These are phyloP conservation scores for Thoreauomyces humboldtii DNA, from an alignment of 192 early-diverging fungal species.

Conservation along the genomic window DNA sequence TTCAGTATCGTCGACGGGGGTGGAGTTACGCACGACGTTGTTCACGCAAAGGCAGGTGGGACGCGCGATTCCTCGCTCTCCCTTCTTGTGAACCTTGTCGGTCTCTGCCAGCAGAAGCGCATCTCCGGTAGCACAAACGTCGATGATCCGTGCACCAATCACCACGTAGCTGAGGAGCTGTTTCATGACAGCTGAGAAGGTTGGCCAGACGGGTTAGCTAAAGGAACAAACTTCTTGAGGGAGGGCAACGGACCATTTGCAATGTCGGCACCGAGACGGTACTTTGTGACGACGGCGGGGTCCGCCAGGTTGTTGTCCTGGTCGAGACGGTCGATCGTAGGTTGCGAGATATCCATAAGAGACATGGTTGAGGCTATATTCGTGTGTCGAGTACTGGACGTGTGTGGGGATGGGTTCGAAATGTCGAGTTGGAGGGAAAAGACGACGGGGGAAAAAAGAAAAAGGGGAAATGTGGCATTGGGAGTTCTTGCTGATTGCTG, in stretches of 20 bases:
- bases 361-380: slow-evolving; percentile 15
- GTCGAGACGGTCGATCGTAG: slow-evolving; percentile 20
- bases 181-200: slow-evolving; percentile 34
- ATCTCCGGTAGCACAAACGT: slow-evolving; percentile 41
- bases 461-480: too few species aligned
- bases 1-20: slow-evolving; percentile 70
- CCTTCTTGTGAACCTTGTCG: slow-evolving; percentile 38
- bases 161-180: slow-evolving; percentile 14
- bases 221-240: background rate
- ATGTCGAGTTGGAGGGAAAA: too few species aligned
- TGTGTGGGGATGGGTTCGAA: too few species aligned
- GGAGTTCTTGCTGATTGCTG: too few species aligned
- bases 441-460: too few species aligned
- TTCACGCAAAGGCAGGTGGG: slow-evolving; percentile 86
- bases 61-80: slow-evolving; percentile 65
- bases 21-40: slow-evolving; percentile 79
- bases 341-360: slow-evolving; percentile 14
- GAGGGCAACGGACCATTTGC: slow-evolving; percentile 65
- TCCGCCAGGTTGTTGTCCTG: slow-evolving; percentile 65
- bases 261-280: slow-evolving; percentile 88
- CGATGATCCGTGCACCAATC: slow-evolving; percentile 24
- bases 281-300: slow-evolving; percentile 80
- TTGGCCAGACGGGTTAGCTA: background rate
- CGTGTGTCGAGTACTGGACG: background rate
- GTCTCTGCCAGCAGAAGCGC: slow-evolving; percentile 32